Conservation (phyloP, 345 rosid genomes). For the Microthlaspi erraticum region DNA sequence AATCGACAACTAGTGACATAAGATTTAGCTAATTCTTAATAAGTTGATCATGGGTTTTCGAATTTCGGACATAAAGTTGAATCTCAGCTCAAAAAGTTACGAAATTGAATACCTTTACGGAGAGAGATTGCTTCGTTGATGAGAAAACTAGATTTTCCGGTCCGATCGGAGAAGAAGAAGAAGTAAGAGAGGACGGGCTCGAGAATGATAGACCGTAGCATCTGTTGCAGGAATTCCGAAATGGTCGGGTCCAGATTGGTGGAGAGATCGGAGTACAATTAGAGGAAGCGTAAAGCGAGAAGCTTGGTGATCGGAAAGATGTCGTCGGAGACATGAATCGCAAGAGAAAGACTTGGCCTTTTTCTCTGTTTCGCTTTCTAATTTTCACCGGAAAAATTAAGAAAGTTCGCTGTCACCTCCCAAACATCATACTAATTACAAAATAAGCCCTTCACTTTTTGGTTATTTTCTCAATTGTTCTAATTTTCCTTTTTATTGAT, state of each 20-base stretch:
- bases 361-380: conserved; percentile 5
- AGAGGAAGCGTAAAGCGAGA: conserved; percentile 47
- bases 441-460: neutral
- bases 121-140: conserved; percentile 45
- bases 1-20: conserved; percentile 11
- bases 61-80: neutral
- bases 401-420: neutral
- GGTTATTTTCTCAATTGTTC: neutral
- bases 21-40: conserved; percentile 3
- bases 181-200: conserved; percentile 6
- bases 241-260: conserved; percentile 36
- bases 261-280: conserved; percentile 36
- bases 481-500: neutral
- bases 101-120: conserved; percentile 55
- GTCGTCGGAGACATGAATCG: conserved; percentile 53
- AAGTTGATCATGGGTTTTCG: conserved; percentile 31
- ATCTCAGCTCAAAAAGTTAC: neutral
- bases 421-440: conserved; percentile 2
- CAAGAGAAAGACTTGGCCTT: conserved; percentile 12
- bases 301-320: conserved; percentile 47
- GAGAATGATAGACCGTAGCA: conserved; percentile 37
- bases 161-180: conserved; percentile 26
- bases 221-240: conserved; percentile 36
- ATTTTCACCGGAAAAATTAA: conserved; percentile 3
- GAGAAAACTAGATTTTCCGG: conserved; percentile 9